Percentiles rank a stretch among this genome's conserved stretches.
Conservation (phyloP, 805 yeast genomes). For the Lachancea cidri region DNA sequence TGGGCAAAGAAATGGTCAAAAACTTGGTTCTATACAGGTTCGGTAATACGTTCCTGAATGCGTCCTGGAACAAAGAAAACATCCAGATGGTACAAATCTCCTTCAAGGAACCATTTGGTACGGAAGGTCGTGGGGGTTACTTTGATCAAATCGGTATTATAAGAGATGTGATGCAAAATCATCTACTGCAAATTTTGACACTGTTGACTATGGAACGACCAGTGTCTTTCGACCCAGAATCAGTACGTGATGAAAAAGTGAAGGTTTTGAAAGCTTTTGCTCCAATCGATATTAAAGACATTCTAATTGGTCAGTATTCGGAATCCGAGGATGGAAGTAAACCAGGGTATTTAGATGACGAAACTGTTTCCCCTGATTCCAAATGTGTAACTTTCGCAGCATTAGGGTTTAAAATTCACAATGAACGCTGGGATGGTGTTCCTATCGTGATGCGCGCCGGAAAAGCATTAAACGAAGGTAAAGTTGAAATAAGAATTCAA, state of each 20-base stretch:
- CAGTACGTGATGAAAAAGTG: conserved; percentile 94
- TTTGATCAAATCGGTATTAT: conserved; percentile 93
- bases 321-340: conserved; percentile 80
- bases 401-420: conserved; percentile 65
- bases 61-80: conserved; percentile 83
- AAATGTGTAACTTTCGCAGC: conserved; percentile 94
- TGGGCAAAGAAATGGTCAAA: conserved; percentile 98
- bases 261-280: conserved; percentile 80
- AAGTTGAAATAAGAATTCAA: conserved; percentile 93
- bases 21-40: conserved; percentile 84
- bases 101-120: conserved; percentile 97
- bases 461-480: conserved; percentile 90
- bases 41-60: conserved; percentile 80
- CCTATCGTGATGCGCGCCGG: conserved; percentile 96
- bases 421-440: conserved; percentile 98
- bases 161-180: conserved; percentile 98
- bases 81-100: conserved; percentile 80
- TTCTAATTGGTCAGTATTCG: conserved; percentile 83
- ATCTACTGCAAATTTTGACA: conserved; percentile 86
- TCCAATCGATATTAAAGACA: conserved; percentile 57
- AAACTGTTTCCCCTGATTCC: conserved; percentile 74
- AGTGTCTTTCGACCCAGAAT: conserved; percentile 82
- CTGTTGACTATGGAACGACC: conserved; percentile 95
- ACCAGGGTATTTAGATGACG: conserved; percentile 90
- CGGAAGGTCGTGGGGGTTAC: conserved; percentile 98